Conservation (phyloP, 2,329 filamentous ascomycete genomes). For the Trichoderma harzianum region DNA sequence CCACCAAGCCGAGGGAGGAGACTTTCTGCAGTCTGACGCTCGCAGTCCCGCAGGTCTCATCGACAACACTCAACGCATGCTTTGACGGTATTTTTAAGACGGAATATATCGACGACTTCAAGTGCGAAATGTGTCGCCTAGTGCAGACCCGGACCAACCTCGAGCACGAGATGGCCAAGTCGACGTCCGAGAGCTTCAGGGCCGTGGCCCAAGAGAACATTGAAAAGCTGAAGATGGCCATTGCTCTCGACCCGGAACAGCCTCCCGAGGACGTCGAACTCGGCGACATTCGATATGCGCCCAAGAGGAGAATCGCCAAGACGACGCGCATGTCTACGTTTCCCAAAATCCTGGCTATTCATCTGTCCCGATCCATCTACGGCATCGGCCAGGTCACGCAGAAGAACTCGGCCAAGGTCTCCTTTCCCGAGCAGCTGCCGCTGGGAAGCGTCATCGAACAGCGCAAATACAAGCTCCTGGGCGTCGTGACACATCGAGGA, state of each 20-base stretch:
- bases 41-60: constrained; percentile 79
- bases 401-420: constrained; percentile 92
- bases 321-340: constrained; percentile 85
- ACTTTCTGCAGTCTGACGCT: constrained; percentile 90
- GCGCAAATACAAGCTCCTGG: constrained; percentile 78
- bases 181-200: constrained; percentile 51
- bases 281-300: constrained; percentile 70
- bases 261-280: constrained; percentile 69
- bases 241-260: constrained; percentile 78
- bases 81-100: constrained; percentile 94
- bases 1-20: constrained; percentile 76
- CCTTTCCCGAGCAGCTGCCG: constrained; percentile 82
- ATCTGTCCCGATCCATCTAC: constrained; percentile 91
- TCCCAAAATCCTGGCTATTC: constrained; percentile 85
- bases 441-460: constrained; percentile 76
- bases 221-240: constrained; percentile 61
- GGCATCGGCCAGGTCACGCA: constrained; percentile 71
- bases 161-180: constrained; percentile 54
- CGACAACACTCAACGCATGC: constrained; percentile 79
- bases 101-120: constrained; percentile 95
- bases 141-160: constrained; percentile 69
- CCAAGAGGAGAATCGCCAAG: constrained; percentile 79
- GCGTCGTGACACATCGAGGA: constrained; percentile 89
- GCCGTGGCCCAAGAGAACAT: constrained; percentile 56
- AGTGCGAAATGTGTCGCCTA: constrained; percentile 89